A percentile compares a stretch with the other conserved stretches of the same genome.
phyloP scores from a whole-genome alignment of 192 early-diverging fungal genomes.

The Chytriomyces sp. region DNA sequence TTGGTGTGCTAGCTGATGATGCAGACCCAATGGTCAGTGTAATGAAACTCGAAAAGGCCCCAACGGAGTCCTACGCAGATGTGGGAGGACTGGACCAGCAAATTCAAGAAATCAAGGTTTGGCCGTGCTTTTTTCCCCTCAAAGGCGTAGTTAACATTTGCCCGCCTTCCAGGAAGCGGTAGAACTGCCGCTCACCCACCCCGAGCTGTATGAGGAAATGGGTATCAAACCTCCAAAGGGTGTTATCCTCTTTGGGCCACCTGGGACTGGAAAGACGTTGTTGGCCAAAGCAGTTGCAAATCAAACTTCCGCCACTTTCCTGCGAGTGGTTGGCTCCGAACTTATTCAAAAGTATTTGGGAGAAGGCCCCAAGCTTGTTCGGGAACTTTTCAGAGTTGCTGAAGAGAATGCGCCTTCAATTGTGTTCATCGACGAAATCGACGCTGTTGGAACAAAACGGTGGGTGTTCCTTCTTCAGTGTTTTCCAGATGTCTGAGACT shows the following conservation, averaged over 20 bases:
- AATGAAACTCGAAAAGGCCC: constrained; percentile 97
- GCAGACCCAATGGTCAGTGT: constrained; percentile 98
- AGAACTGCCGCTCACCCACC: constrained; percentile 96
- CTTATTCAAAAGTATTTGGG: constrained; percentile 99
- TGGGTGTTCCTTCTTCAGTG: neutral
- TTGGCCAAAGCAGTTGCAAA: constrained; percentile 98
- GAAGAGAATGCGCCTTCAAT: constrained; percentile 97
- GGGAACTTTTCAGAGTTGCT: constrained; percentile 95
- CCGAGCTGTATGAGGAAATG: constrained; percentile 97
- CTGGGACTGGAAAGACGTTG: constrained; percentile 98
- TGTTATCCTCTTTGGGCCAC: constrained; percentile 98
- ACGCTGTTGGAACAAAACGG: constrained; percentile 94
- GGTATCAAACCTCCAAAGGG: constrained; percentile 99
- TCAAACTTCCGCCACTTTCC: constrained; percentile 95
- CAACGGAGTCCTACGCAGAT: constrained; percentile 97
- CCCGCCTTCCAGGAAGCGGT: constrained; percentile 88
- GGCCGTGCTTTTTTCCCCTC: neutral
- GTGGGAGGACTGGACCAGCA: constrained; percentile 96
- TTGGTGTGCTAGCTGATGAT: constrained; percentile 95
- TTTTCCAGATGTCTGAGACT: neutral
- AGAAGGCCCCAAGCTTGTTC: constrained; percentile 96
- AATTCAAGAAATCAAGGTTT: constrained; percentile 90
- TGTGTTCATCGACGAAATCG: constrained; percentile 99
- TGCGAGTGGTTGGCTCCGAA: constrained; percentile 96
- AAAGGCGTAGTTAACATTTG: neutral